These are phyloP conservation scores for Sclerotinia sclerotiorum DNA, from an alignment of 2,329 filamentous ascomycete species.

Conservation along the genomic window DNA sequence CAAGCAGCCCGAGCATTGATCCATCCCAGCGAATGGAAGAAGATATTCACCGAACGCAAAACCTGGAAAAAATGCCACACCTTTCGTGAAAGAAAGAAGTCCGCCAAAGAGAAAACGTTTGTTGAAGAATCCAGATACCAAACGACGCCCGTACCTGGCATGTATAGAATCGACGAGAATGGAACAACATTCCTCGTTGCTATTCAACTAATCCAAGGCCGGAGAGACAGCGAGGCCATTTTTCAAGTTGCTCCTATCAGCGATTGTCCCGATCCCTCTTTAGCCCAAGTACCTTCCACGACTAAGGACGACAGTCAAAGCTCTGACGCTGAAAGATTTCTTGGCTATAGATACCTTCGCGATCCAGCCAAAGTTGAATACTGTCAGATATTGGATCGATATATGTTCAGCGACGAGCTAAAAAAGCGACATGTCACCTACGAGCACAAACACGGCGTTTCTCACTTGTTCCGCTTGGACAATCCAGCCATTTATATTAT, in stretches of 20 bases:
- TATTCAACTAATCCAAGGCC: slow-evolving; percentile 7
- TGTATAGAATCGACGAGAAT: slow-evolving; percentile 23
- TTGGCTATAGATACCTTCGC: slow-evolving; percentile 26
- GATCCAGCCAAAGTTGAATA: slow-evolving; percentile 25
- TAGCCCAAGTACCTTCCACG: neutral
- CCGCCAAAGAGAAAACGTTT: neutral
- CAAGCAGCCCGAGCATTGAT: neutral
- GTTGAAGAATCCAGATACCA: neutral
- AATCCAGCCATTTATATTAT: neutral
- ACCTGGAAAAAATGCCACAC: neutral
- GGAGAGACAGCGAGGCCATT: slow-evolving; percentile 25
- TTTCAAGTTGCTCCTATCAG: neutral
- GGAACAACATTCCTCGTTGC: slow-evolving; percentile 4
- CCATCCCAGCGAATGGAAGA: neutral
- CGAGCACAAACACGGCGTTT: neutral
- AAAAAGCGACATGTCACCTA: slow-evolving; percentile 15
- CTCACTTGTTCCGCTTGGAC: slow-evolving; percentile 8
- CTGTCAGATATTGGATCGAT: slow-evolving; percentile 26
- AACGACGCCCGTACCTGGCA: slow-evolving; percentile 27
- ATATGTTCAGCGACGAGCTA: slow-evolving; percentile 27
- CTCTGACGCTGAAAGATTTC: neutral
- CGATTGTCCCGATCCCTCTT: neutral
- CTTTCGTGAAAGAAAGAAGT: neutral
- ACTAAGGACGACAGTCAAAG: neutral
- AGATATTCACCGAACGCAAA: neutral